phyloP scores from a whole-genome alignment of 169 alveolate species.

The Plasmodium adleri region DNA sequence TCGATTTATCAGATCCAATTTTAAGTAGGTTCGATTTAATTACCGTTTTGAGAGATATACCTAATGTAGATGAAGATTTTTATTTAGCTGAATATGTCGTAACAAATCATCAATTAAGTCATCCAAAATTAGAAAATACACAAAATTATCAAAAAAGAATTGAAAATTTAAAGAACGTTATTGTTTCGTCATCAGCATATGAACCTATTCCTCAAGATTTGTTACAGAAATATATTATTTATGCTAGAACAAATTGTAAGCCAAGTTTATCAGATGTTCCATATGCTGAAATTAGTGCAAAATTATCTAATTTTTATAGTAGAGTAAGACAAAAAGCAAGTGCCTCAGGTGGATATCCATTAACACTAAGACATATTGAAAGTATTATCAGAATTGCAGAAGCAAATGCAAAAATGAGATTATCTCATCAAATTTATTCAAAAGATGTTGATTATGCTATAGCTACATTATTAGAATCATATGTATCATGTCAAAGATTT shows the following conservation, averaged over 20 bases:
- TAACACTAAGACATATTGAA: constrained; percentile 97
- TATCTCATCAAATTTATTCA: constrained; percentile 95
- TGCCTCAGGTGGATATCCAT: constrained; percentile 97
- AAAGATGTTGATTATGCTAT: constrained; percentile 98
- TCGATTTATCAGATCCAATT: constrained; percentile 99
- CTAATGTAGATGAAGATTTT: constrained; percentile 95
- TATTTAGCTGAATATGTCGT: constrained; percentile 97
- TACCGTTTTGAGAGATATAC: constrained; percentile 98
- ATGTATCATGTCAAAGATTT: constrained; percentile 95
- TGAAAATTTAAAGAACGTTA: constrained; percentile 80
- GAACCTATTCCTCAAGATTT: constrained; percentile 93
- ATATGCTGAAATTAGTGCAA: constrained; percentile 85
- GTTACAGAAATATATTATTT: constrained; percentile 95
- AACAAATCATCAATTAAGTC: constrained; percentile 95
- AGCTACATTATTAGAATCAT: constrained; percentile 96
- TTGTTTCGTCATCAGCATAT: constrained; percentile 85
- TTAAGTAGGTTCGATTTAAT: constrained; percentile 98
- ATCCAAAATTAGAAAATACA: constrained; percentile 91
- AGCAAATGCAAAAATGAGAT: constrained; percentile 97
- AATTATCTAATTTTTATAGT: constrained; percentile 91
- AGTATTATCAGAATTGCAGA: constrained; percentile 97
- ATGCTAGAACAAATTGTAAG: constrained; percentile 95
- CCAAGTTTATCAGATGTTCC: constrained; percentile 84
- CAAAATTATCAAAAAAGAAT: constrained; percentile 85
- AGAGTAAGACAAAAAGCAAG: constrained; percentile 95